Evolutionary conservation across 2,329 filamentous ascomycete species (phyloP), one percentile per base, ranked within the genome.

Genomic region (Nigrospora oryzae): DNA sequence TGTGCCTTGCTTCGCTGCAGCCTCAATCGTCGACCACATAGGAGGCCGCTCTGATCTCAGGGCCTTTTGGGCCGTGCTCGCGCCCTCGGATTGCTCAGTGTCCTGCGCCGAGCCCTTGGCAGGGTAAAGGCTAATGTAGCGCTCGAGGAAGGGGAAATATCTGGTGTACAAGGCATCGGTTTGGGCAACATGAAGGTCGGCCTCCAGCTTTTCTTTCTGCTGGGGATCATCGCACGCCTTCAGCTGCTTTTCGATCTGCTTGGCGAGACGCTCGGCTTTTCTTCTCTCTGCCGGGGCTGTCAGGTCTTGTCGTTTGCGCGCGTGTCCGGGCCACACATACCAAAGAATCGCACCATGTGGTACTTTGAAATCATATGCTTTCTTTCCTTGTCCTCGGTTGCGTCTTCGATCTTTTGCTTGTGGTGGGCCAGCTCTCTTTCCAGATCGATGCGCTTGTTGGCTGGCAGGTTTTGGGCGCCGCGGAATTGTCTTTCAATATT

Each of bases 261-360:
- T 89, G 43, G 80, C 68, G 36, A 81, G 70, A 46, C 84, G 73
- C 42, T 74, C 74, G 28, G 84, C 84, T 63, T 88, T 89, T 64
- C 87, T 83, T 40, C 84, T 76, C 53, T 89, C 83, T 86, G 49
- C 48, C 49, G 46, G 44, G 11, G 13, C 12, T 4, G 34, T 36
- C 11, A 36, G 15, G 13, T 11, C 5, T 36, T 4, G 34, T 43
- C 30, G 31, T 31, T 13, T 36, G 14, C 11, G 23, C 23, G 23
- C 23, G 23, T 10, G 8, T 28, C 5, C 5, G 23, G 23, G 23
- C 23, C 8, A 7, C 23, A 28, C 74, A 42, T 70, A 86, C 86
- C 87, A 63, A 91, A 91, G 61, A 93, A 93, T 28, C 87, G 73
- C 42, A 91, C 79, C 77, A 88, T 90, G 61, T 91, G 86, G 56